phyloP scores from a whole-genome alignment of 2,329 filamentous ascomycete genomes.

The Kalaharituber pfeilii region DNA sequence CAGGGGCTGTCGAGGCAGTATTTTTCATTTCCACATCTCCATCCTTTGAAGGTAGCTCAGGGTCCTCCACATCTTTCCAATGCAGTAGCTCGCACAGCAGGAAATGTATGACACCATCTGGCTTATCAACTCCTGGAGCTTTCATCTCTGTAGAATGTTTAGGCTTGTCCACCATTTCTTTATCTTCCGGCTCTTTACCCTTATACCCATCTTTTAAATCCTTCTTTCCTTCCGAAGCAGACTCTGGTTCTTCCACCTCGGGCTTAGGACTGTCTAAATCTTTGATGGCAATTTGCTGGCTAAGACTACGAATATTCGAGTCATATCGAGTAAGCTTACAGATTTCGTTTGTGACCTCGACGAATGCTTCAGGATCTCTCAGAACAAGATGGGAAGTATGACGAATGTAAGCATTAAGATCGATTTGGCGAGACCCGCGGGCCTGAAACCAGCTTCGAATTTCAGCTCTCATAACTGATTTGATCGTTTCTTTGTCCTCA shows the following conservation, averaged over 20 bases:
- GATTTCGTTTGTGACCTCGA: conserved; percentile 72
- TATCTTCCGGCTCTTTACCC: conserved; percentile 29
- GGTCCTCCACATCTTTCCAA: conserved; percentile 31
- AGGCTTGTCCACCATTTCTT: conserved; percentile 44
- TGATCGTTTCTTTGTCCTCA: conserved; percentile 80
- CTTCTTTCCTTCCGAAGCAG: conserved; percentile 9
- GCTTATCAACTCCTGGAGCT: conserved; percentile 71
- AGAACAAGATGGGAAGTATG: conserved; percentile 63
- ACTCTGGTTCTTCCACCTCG: conserved; percentile 19
- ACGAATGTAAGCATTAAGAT: conserved; percentile 57
- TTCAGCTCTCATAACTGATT: conserved; percentile 80
- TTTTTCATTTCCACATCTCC: conserved; percentile 31
- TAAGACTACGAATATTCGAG: conserved; percentile 14
- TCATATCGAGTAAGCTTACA: conserved; percentile 50
- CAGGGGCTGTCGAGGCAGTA: conserved; percentile 24
- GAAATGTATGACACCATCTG: conserved; percentile 90
- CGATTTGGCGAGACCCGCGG: conserved; percentile 37
- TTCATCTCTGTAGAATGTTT: conserved; percentile 54
- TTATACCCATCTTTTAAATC: conserved; percentile 2
- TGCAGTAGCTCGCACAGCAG: conserved; percentile 69
- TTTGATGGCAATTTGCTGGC: conserved; percentile 20
- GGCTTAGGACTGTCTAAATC: conserved; percentile 21
- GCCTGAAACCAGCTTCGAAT: conserved; percentile 53
- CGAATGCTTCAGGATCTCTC: conserved; percentile 67
- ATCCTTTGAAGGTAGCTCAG: conserved; percentile 19